These are phyloP conservation scores for Alternaria alternata DNA, from an alignment of 2,329 filamentous ascomycete genomes.

Conservation along the genomic window DNA sequence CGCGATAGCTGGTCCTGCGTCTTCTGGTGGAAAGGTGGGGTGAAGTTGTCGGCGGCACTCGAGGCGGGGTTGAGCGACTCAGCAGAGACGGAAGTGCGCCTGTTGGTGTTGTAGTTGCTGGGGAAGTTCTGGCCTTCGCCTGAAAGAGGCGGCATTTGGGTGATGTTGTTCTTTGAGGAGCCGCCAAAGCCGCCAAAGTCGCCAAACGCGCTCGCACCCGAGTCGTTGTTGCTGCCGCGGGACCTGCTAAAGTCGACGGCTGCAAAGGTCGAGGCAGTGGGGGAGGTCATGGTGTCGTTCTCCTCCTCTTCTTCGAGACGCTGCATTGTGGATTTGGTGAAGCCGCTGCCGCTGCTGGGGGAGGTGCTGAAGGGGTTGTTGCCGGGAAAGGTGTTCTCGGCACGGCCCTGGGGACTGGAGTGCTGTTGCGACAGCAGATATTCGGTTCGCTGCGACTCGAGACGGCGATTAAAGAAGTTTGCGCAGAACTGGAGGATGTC, in stretches of 20 bases:
- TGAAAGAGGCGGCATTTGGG: conserved; percentile 55
- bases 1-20: conserved; percentile 79
- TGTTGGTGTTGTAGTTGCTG: conserved; percentile 90
- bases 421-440: conserved; percentile 61
- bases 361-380: conserved; percentile 75
- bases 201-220: conserved; percentile 53
- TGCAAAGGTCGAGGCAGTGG: conserved; percentile 64
- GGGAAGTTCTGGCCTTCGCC: conserved; percentile 76
- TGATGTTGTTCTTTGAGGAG: conserved; percentile 47
- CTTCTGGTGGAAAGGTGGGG: conserved; percentile 85
- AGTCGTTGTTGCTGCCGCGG: conserved; percentile 34
- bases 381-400: conserved; percentile 78
- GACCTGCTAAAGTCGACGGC: conserved; percentile 53
- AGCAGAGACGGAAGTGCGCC: conserved; percentile 94
- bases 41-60: conserved; percentile 86
- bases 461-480: conserved; percentile 71
- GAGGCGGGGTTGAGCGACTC: conserved; percentile 92
- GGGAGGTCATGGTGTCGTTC: conserved; percentile 76
- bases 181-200: conserved; percentile 48
- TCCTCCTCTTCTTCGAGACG: conserved; percentile 85
- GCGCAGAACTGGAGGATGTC: conserved; percentile 76
- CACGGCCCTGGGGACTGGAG: conserved; percentile 56
- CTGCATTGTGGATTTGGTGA: conserved; percentile 60
- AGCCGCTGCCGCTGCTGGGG: conserved; percentile 49
- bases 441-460: conserved; percentile 70